Percentiles rank a stretch among this genome's conserved stretches.
These are phyloP conservation scores for Trichoderma sp. DNA, from an alignment of 2,329 filamentous ascomycete genomes.

Conservation along the genomic window DNA sequence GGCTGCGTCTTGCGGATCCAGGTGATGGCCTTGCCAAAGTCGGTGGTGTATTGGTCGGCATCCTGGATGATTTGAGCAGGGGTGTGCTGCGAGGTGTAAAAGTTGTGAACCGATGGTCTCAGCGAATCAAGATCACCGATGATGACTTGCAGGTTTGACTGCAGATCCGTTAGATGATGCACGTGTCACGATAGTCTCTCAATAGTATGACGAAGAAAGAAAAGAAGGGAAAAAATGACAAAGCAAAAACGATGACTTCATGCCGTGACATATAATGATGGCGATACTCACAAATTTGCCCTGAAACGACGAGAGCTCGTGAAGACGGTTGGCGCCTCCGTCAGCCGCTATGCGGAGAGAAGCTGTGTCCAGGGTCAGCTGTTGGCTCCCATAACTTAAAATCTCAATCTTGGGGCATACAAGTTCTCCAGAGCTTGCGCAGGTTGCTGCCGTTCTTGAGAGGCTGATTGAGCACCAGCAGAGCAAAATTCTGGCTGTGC, in stretches of 20 bases:
- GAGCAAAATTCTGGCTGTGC: constrained; percentile 45
- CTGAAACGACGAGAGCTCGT: constrained; percentile 49
- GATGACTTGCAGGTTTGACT: constrained; percentile 70
- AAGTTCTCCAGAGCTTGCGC: constrained; percentile 54
- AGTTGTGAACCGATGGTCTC: constrained; percentile 60
- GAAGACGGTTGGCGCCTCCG: constrained; percentile 83
- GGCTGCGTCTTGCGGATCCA: constrained; percentile 54
- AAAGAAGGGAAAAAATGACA: neutral
- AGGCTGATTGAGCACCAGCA: constrained; percentile 59
- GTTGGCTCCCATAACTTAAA: too few species aligned
- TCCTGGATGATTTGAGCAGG: constrained; percentile 68
- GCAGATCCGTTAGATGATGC: constrained; percentile 8
- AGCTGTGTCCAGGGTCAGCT: constrained; percentile 49
- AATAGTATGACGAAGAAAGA: neutral
- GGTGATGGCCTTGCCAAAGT: constrained; percentile 81
- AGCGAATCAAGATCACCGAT: constrained; percentile 93
- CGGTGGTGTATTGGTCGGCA: constrained; percentile 83
- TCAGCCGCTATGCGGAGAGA: constrained; percentile 79
- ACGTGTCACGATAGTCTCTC: neutral
- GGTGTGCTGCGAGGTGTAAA: constrained; percentile 62
- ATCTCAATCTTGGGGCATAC: constrained; percentile 39
- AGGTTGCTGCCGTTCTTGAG: constrained; percentile 52
- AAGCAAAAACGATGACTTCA: neutral
- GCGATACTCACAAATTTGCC: constrained; percentile 47
- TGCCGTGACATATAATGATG: neutral